Evolutionary conservation across 192 early-diverging fungal genomes (phyloP), one percentile per base, ranked within the genome.

Genomic region (Gaertneriomyces semiglobifer): DNA sequence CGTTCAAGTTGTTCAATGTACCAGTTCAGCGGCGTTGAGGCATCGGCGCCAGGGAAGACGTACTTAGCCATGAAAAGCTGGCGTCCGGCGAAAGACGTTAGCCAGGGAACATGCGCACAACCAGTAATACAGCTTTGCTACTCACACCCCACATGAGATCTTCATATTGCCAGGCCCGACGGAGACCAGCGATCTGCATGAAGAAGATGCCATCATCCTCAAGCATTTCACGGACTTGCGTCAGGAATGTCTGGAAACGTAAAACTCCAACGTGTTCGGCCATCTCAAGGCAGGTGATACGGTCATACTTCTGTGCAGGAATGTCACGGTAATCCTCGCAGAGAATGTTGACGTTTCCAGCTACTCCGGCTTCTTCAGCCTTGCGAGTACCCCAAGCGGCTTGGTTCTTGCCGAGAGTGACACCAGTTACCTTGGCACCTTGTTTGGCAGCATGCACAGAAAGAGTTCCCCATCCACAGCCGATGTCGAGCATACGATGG

Each of bases 271-370:
- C 96, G 77, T 98, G 96, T 82, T 98, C 96, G 69, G 96, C 93
- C 96, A 98, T 98, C 74, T 97, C 96, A 62, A 98, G 87, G 75
- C 94, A 96, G 43, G 93, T 92, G 72, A 98, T 96, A 79, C 93
- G 92, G 87, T 98, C 81, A 84, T 86, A 98, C 74, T 93, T 94
- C 65, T 91, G 81, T 68, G 81, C 78, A 44, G 96, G 93, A 65
- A 96, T 96, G 74, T 98, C 96, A 80, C 96, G 92, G 88, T 98
- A 98, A 77, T 98, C 96, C 89, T 91, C 92, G 86, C 90, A 92
- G 68, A 90, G 72, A 62, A 98, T 84, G 50, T 84, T 76, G 51
- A 92, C 94, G 58, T 83, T 79, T 61, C 88, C 81, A 44, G 73
- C 84, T 60, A 96, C 92, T 61, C 91, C 92, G 74, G 86, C 88